Conservation (phyloP, 805 yeast species). For the Sugiyamaella smithiae region DNA sequence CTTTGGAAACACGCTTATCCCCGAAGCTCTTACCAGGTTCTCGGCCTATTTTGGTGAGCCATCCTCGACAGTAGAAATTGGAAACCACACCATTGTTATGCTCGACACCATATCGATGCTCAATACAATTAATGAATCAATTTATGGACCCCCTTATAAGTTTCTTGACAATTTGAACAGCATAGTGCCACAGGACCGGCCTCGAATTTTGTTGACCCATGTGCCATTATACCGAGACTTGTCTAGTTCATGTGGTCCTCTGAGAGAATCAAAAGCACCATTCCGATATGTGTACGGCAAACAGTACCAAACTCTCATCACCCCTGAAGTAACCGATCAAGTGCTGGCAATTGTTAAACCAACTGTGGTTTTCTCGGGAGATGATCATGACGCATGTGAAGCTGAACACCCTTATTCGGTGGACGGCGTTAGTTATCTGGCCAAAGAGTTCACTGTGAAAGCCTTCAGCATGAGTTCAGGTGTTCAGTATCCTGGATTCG, state of each 20-base stretch:
- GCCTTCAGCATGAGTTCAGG: conserved; percentile 94
- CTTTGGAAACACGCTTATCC: conserved; percentile 69
- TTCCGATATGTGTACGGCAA: conserved; percentile 73
- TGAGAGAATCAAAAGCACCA: conserved; percentile 61
- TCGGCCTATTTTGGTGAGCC: conserved; percentile 71
- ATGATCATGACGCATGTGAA: conserved; percentile 95
- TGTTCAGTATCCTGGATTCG: conserved; percentile 78
- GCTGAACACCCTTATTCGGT: conserved; percentile 49
- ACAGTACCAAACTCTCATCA: conserved; percentile 90
- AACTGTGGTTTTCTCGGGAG: conserved; percentile 76
- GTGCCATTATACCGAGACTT: conserved; percentile 82
- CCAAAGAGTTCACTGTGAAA: conserved; percentile 75
- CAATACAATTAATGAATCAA: conserved; percentile 46
- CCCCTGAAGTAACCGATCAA: conserved; percentile 53
- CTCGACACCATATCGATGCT: conserved; percentile 83
- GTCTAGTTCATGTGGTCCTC: conserved; percentile 62
- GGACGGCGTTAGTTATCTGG: conserved; percentile 38
- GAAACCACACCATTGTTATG: conserved; percentile 71
- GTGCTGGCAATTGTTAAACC: conserved; percentile 65
- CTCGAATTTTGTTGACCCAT: conserved; percentile 74
- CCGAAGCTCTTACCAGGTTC: conserved; percentile 60
- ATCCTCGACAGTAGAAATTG: conserved; percentile 49
- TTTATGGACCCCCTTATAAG: conserved; percentile 47
- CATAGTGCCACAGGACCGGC: conserved; percentile 33
- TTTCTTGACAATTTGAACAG: conserved; percentile 39